Evolutionary conservation across 2,329 filamentous ascomycete species (phyloP).

Genomic region (Colletotrichum sidae): DNA sequence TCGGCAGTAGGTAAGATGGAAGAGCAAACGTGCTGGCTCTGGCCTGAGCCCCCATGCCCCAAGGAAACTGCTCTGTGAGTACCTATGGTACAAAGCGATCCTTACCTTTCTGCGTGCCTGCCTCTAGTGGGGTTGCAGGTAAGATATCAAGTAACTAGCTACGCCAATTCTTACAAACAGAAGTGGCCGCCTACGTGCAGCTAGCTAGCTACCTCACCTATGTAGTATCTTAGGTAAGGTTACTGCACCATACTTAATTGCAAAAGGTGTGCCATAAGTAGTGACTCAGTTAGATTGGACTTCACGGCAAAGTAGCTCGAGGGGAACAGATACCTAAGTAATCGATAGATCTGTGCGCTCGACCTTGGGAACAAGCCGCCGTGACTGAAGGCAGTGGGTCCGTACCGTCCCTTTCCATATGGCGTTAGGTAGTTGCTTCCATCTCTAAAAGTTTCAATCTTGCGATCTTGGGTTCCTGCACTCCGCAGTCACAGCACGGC

Average conservation of each 20-base stretch:
- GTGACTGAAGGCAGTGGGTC: slow-evolving; percentile 18
- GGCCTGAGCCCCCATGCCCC: too few species aligned
- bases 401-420: slow-evolving; percentile 26
- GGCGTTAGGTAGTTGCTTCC: slow-evolving; percentile 26
- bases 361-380: slow-evolving; percentile 6
- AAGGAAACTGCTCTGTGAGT: slow-evolving; percentile 25
- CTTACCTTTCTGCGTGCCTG: not conserved
- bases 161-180: not conserved
- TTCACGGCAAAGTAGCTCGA: slow-evolving; percentile 3
- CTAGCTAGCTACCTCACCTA: too few species aligned
- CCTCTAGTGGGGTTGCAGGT: slow-evolving; percentile 16
- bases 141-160: slow-evolving; percentile 28
- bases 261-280: not conserved
- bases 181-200: not conserved
- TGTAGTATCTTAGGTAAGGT: too few species aligned
- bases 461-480: slow-evolving; percentile 10
- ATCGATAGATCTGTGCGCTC: slow-evolving; percentile 30
- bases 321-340: slow-evolving; percentile 10
- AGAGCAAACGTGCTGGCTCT: too few species aligned
- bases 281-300: not conserved
- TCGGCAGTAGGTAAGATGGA: too few species aligned
- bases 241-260: too few species aligned
- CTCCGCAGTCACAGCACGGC: too few species aligned
- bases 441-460: slow-evolving; percentile 30
- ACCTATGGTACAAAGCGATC: too few species aligned